Conservation (phyloP, 768 basidiomycete genomes). For the Obba rivulosa region DNA sequence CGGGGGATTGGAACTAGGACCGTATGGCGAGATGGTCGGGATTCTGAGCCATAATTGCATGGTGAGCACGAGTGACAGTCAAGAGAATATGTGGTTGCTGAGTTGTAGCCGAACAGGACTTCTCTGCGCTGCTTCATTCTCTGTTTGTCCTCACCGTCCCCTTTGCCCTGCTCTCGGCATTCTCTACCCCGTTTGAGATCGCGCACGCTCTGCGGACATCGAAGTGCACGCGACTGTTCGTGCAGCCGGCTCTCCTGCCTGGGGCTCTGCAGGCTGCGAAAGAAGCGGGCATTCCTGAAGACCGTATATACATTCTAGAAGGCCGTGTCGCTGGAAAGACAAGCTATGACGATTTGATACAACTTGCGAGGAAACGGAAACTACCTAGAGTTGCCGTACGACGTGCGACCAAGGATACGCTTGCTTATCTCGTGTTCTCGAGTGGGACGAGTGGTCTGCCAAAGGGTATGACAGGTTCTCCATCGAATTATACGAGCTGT, state of each 20-base stretch:
- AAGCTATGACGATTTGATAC: slow-evolving; percentile 41
- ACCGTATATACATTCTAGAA: slow-evolving; percentile 44
- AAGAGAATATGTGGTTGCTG: background rate
- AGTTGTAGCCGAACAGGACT: slow-evolving; percentile 33
- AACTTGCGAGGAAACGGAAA: slow-evolving; percentile 29
- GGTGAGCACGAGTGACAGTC: slow-evolving; percentile 33
- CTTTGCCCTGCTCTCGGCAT: slow-evolving; percentile 47
- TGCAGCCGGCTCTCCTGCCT: slow-evolving; percentile 39
- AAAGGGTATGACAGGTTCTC: slow-evolving; percentile 45
- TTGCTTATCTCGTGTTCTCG: slow-evolving; percentile 71
- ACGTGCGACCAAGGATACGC: slow-evolving; percentile 42
- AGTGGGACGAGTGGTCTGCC: slow-evolving; percentile 75
- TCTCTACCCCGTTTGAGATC: slow-evolving; percentile 47
- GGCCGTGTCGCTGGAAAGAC: slow-evolving; percentile 35
- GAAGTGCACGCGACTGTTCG: slow-evolving; percentile 47
- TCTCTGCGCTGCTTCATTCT: slow-evolving; percentile 42
- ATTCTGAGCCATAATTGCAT: slow-evolving; percentile 66
- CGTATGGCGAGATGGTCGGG: slow-evolving; percentile 55
- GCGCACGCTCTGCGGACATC: slow-evolving; percentile 43
- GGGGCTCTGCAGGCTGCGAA: slow-evolving; percentile 35
- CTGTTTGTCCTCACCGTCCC: slow-evolving; percentile 45
- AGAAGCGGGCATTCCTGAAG: slow-evolving; percentile 28
- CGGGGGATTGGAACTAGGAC: slow-evolving; percentile 55
- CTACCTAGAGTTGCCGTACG: slow-evolving; percentile 38
- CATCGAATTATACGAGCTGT: background rate